Base-by-base conservation (phyloP, 164 flowering plant genomes). In the Magnolia changhungtana region DNA sequence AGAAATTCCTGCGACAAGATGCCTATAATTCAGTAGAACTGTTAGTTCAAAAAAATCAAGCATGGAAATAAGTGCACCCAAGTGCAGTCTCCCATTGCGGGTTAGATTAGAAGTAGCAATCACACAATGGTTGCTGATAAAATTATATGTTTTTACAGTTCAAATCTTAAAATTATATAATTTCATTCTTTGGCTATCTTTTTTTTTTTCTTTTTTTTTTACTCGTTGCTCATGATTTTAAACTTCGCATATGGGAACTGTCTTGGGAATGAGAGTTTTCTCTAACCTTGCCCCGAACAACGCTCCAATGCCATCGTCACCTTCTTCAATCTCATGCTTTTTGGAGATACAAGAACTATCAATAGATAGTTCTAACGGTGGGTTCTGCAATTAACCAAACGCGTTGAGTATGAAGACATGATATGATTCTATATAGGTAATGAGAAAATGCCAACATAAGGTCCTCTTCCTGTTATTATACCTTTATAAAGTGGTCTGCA, bases 271-370 rank as follows among this genome's bases (percentile, higher is more conserved):
- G n/a, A n/a, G n/a, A n/a, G n/a, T n/a, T n/a, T n/a, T n/a, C n/a
- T n/a, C 83, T 73, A 63, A 92, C 98, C 98, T 94, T 94, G 76
- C 98, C 98, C 77, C 98, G 96, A 73, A 91, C 89, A 73, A 94
- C 88, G 80, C 84, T 88, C 98, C 97, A 83, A 90, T 84, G 74
- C 96, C 98, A 86, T 88, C 94, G 68, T 72, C 81, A 69, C 84
- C 95, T 80, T 86, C 90, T 80, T 92, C 98, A 84, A 94, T 86
- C 72, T 90, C 80, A 45, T 72, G 66, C 67, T 78, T 78, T 78
- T 78, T 96, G 55, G 89, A 85, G 73, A 88, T 75, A 79, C 87
- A 86, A 45, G 93, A 87, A 75, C 80, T 70, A 74, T 91, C 96
- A 75, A 94, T 79, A 24, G 86, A 83, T 78, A 92, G 80, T 63